Evolutionary conservation across 768 basidiomycete genomes (phyloP), one percentile per base, ranked within the genome.

Genomic region (Suillus subluteus): DNA sequence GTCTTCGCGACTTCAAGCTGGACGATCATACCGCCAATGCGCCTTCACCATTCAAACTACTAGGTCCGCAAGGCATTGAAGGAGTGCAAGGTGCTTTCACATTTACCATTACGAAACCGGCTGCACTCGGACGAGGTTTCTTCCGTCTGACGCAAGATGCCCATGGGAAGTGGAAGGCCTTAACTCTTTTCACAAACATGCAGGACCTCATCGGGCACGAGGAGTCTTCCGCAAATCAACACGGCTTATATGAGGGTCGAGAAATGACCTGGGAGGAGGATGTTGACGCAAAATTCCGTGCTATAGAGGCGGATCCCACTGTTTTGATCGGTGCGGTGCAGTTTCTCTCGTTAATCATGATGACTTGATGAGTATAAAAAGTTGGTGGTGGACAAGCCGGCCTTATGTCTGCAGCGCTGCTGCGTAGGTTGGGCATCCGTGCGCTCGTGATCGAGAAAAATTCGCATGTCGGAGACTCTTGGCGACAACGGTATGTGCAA

Each of bases 21-120:
- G 55, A 56, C 11, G 32, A 37, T 37, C 21, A 92, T 86, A 74
- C 94, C 91, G 59, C 92, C 90, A 79, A 91, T 91, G 67, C 81
- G 82, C 65, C 94, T 80, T 63, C 88, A 90, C 94, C 94, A 95
- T 40, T 95, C 79, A 75, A 95, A 93, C 63, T 95, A 91, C 62
- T 94, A 79, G 74, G 94, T 91, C 56, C 91, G 44, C 44, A 46
- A 46, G 44, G 21, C 44, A 46, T 46, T 9, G 21, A 46, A n/a
- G 44, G 44, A n/a, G 44, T 46, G 11, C 44, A n/a, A n/a, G 44
- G 44, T 21, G 44, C 44, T 46, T 46, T 46, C 44, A n/a, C 87
- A 78, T 92, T 93, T 64, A 86, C 87, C 69, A 91, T 81, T 73
- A 92, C 79, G 69, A 90, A 91, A 56, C 94, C 92, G 13, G 95